These are phyloP conservation scores for Eucalyptus tenuipes DNA, from an alignment of 345 rosid species.

Conservation along the genomic window DNA sequence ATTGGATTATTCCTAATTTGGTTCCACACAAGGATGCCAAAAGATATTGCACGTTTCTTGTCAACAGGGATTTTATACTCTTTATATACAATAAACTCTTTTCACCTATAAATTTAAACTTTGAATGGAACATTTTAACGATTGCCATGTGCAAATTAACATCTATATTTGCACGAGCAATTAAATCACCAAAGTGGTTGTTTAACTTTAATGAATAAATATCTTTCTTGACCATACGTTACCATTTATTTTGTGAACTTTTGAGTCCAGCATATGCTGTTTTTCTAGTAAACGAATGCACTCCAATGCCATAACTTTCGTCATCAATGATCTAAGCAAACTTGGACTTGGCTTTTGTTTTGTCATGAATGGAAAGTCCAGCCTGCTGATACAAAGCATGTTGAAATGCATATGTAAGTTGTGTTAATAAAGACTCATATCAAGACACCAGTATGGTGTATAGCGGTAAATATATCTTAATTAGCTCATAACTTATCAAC, in stretches of 20 bases:
- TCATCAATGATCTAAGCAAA: background rate
- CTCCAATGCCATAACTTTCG: background rate
- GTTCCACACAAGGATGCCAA: background rate
- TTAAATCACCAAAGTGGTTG: background rate
- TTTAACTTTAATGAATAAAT: background rate
- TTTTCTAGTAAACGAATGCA: background rate
- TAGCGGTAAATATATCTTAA: fast-evolving
- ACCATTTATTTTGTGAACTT: background rate
- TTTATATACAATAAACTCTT: too few relatives aligned
- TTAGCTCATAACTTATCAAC: fast-evolving
- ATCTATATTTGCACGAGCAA: background rate
- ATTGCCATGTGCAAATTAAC: background rate
- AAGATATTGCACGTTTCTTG: fast-evolving
- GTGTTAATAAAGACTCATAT: too few relatives aligned
- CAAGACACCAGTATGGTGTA: background rate
- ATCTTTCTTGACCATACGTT: background rate
- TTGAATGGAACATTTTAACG: background rate
- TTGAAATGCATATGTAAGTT: background rate
- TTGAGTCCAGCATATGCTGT: background rate
- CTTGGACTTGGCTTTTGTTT: background rate
- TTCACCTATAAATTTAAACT: background rate
- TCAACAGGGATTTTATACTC: fast-evolving
- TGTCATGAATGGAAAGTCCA: background rate
- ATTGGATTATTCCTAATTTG: background rate
- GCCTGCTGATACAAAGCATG: fast-evolving